Evolutionary conservation across 345 rosid species (phyloP).

Genomic region (Abelmoschus esculentus): DNA sequence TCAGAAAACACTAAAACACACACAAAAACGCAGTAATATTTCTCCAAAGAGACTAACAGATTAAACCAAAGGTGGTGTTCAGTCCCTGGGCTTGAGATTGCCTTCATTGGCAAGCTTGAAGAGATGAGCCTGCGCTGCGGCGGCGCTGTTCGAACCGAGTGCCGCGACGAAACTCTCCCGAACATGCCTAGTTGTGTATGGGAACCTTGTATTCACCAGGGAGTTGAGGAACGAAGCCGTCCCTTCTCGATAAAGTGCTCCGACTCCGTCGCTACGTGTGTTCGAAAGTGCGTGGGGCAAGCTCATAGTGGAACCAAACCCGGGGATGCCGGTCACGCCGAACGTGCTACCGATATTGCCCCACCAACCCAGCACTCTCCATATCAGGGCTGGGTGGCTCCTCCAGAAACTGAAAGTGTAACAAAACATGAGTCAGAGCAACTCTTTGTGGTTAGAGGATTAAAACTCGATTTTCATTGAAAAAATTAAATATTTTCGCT

Average conservation of each 20-base stretch:
- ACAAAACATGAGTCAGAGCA: no score
- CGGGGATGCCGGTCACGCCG: constrained; percentile 44
- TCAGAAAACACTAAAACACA: no score
- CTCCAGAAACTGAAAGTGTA: no score
- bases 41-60: no score
- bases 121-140: no score
- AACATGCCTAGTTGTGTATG: constrained; percentile 68
- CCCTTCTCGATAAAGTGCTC: constrained; percentile 45
- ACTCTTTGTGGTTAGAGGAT: no score
- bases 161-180: constrained; percentile 50
- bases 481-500: no score
- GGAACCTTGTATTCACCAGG: constrained; percentile 55
- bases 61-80: no score
- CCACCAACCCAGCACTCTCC: constrained; percentile 86
- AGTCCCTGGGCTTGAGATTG: no score
- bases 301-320: constrained; percentile 48
- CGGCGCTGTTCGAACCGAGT: constrained; percentile 35
- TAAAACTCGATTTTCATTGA: no score
- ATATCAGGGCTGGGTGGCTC: constrained; percentile 28
- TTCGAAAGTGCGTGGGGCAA: constrained; percentile 23
- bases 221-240: constrained; percentile 70
- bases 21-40: no score
- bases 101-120: no score
- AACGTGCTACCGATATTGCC: constrained; percentile 66
- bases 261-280: constrained; percentile 52